A percentile compares a stretch with the other conserved stretches of the same genome.
phyloP scores from a whole-genome alignment of 2,329 filamentous ascomycete species.

The Uncinocarpus reesii region DNA sequence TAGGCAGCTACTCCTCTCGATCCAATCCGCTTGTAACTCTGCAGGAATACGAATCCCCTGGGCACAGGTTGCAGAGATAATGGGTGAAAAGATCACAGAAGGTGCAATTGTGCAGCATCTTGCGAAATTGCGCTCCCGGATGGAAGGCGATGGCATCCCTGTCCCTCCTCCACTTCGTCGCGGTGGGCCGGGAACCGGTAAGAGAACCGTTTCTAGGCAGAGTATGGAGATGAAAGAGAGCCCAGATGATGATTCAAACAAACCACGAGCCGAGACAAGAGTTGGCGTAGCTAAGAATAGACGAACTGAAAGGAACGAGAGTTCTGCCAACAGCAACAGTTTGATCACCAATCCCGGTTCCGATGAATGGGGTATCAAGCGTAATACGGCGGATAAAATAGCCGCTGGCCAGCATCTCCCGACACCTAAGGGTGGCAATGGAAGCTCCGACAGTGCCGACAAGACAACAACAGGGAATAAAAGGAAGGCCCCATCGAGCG shows the following conservation, averaged over 20 bases:
- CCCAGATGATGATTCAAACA: not conserved
- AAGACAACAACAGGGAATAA: not conserved
- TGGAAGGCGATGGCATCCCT: constrained; percentile 25
- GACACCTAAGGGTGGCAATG: not conserved
- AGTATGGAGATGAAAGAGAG: constrained; percentile 5
- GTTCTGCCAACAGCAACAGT: not conserved
- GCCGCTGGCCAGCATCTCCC: not conserved
- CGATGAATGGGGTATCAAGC: not conserved
- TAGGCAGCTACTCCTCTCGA: constrained; percentile 33
- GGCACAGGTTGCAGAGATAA: constrained; percentile 30
- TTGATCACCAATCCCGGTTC: not conserved
- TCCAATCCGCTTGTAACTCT: constrained; percentile 35
- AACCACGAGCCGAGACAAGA: not conserved
- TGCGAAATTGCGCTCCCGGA: constrained; percentile 34
- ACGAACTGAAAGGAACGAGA: not conserved
- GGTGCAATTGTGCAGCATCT: constrained; percentile 41
- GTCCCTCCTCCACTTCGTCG: constrained; percentile 36
- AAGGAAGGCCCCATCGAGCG: not conserved
- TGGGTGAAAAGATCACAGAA: constrained; percentile 34
- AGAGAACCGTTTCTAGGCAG: constrained; percentile 9
- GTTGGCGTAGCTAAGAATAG: not conserved
- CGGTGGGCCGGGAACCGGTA: constrained; percentile 18
- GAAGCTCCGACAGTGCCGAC: not conserved
- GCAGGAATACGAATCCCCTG: constrained; percentile 35
- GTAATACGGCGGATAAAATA: not conserved